These are phyloP conservation scores for Quercus phellos DNA, from an alignment of 331 rosid species.

Conservation along the genomic window DNA sequence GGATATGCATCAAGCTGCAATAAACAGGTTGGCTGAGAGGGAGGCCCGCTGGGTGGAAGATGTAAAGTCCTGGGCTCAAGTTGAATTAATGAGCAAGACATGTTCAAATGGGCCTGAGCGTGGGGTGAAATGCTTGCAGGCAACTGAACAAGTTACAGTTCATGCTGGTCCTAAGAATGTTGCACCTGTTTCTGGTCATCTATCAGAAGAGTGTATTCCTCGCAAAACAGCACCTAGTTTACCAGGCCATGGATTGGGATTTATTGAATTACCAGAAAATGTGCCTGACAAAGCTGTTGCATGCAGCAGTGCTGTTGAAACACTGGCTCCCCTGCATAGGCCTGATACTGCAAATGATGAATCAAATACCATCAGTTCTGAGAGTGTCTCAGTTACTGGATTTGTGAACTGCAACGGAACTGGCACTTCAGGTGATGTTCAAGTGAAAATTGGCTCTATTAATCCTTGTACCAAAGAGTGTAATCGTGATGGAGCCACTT, in stretches of 20 bases:
- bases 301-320: constrained; percentile 18
- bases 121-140: constrained; percentile 29
- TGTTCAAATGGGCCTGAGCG: constrained; percentile 19
- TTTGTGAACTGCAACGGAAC: constrained; percentile 8
- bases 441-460: constrained; percentile 18
- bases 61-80: constrained; percentile 49
- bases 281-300: constrained; percentile 20
- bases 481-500: constrained; percentile 16
- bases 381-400: constrained; percentile 3
- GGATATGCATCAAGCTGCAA: constrained; percentile 34
- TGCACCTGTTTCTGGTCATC: constrained; percentile 21
- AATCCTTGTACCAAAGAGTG: constrained; percentile 19
- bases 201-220: constrained; percentile 13
- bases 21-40: constrained; percentile 20
- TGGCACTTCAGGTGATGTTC: constrained; percentile 31
- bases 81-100: constrained; percentile 36
- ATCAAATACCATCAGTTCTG: constrained; percentile 15
- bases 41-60: constrained; percentile 47
- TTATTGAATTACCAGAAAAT: constrained; percentile 17
- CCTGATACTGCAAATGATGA: constrained; percentile 16
- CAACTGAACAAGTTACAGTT: constrained; percentile 21
- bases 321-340: constrained; percentile 11
- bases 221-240: constrained; percentile 11
- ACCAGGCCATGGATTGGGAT: constrained; percentile 17
- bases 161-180: constrained; percentile 10